Base-by-base conservation (phyloP, 495 filamentous ascomycete genomes). In the Trichoderma orchidacearum region DNA sequence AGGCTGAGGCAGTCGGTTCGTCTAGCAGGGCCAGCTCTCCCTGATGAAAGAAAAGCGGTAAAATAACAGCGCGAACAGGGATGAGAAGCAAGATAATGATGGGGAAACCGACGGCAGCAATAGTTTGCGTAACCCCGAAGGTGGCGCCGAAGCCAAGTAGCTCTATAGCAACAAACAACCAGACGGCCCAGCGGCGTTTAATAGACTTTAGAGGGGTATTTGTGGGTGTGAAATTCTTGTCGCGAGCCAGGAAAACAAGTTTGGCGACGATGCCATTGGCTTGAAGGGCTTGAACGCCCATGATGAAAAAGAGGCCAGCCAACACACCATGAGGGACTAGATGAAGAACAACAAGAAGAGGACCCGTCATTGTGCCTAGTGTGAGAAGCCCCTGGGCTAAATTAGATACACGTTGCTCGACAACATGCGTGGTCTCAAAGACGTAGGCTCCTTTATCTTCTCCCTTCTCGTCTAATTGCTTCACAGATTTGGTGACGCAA, bases 51-150 rank as follows among this genome's bases (percentile, higher is more conserved):
- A 78, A 83, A 36, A 71, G 70, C 3, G 90, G 90, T 58, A 97
- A 62, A n/a, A 92, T 38, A 54, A 84, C 75, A 8, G 83, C 83
- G 8, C 92, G 73, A 1, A 87, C 66, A 0, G 91, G 92, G n/a
- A 96, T 84, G 15, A 96, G 70, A 17, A 82, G 62, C 12, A 94
- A 63, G 64, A 97, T 94, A 55, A 96, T 80, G 7, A 96, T 80
- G 3, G 92, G 92, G 64, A 96, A 97, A 2, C 92, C 88, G 36
- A 97, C 93, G 15, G 92, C 92, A 8, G 89, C 92, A 52, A 95
- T 88, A 0, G 92, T 96, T 69, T 96, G 90, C 8, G 90, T 92
- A 61, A 96, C 92, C n/a, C 89, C 91, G 66, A 97, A 93, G 2
- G 87, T 95, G 1, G 83, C 87, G 3, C 75, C 88, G 62, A 97